A percentile compares a stretch with the other conserved stretches of the same genome.
These are phyloP conservation scores for Sordaria brevicollis DNA, from an alignment of 495 filamentous ascomycete genomes.

Conservation along the genomic window DNA sequence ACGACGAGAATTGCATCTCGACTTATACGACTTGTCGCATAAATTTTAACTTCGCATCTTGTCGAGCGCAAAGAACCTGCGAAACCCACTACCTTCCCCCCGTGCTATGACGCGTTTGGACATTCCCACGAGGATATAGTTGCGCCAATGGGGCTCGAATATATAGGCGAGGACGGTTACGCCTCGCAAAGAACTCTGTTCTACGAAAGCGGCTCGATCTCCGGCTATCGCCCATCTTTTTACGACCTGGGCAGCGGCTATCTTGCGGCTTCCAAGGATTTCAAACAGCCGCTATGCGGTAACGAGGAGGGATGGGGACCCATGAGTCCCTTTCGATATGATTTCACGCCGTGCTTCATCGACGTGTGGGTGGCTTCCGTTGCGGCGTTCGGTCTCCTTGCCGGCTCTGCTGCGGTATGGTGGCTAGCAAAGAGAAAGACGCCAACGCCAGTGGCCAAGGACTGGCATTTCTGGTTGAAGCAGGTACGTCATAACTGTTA, in stretches of 20 bases:
- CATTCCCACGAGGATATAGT: conserved; percentile 9
- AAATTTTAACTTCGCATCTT: background rate
- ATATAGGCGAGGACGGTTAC: conserved; percentile 7
- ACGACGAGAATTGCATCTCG: background rate
- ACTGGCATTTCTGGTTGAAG: conserved; percentile 95
- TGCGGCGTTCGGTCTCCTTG: conserved; percentile 63
- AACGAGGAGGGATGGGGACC: conserved; percentile 94
- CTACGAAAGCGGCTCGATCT: conserved; percentile 41
- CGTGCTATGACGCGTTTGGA: conserved; percentile 17
- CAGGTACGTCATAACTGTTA: conserved; percentile 45
- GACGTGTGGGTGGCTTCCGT: conserved; percentile 74
- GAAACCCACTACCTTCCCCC: background rate
- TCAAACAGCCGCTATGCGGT: conserved; percentile 64
- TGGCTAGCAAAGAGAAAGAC: conserved; percentile 52
- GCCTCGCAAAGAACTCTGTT: conserved; percentile 34
- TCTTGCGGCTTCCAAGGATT: conserved; percentile 28
- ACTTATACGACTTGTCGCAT: background rate
- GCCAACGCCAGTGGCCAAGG: conserved; percentile 57
- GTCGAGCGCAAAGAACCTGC: background rate
- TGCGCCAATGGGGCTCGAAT: conserved; percentile 20
- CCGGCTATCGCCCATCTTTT: conserved; percentile 33
- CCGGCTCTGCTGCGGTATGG: conserved; percentile 65
- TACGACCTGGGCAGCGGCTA: conserved; percentile 34
- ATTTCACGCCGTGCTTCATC: conserved; percentile 94
- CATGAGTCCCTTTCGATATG: conserved; percentile 68